These are phyloP conservation scores for Hymenoscyphus fraxineus DNA, from an alignment of 2,329 filamentous ascomycete species.

Conservation along the genomic window DNA sequence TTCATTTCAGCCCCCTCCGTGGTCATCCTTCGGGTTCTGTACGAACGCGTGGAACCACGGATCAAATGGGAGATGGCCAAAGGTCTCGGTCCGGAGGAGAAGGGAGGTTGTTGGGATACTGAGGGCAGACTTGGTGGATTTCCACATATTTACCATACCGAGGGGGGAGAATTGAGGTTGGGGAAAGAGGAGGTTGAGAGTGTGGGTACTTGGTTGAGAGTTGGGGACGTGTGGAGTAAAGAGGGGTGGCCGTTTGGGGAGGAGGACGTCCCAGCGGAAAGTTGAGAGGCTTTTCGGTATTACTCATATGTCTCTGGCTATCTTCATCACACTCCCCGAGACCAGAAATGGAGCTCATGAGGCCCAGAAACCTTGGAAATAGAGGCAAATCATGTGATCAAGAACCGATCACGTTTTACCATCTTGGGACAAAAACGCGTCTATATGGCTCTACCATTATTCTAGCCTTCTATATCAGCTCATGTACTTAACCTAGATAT, in stretches of 20 bases:
- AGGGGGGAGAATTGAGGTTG: constrained; percentile 20
- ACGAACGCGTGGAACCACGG: constrained; percentile 22
- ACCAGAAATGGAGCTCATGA: neutral
- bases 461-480: too few species aligned
- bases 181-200: constrained; percentile 29
- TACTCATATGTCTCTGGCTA: neutral
- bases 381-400: neutral
- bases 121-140: constrained; percentile 26
- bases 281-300: neutral
- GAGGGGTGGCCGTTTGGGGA: constrained; percentile 27
- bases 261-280: constrained; percentile 17
- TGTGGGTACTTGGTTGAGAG: constrained; percentile 22
- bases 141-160: constrained; percentile 31
- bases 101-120: constrained; percentile 28
- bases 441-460: too few species aligned
- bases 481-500: too few species aligned
- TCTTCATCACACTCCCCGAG: neutral
- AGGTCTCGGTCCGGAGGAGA: constrained; percentile 24
- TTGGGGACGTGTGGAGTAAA: constrained; percentile 16
- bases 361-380: neutral
- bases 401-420: neutral
- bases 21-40: constrained; percentile 28
- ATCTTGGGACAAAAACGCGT: too few species aligned
- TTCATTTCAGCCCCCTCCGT: constrained; percentile 23
- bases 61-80: constrained; percentile 28